These are phyloP conservation scores for Pythium dissotocum DNA, from an alignment of 352 stramenopile genomes.

Conservation along the genomic window DNA sequence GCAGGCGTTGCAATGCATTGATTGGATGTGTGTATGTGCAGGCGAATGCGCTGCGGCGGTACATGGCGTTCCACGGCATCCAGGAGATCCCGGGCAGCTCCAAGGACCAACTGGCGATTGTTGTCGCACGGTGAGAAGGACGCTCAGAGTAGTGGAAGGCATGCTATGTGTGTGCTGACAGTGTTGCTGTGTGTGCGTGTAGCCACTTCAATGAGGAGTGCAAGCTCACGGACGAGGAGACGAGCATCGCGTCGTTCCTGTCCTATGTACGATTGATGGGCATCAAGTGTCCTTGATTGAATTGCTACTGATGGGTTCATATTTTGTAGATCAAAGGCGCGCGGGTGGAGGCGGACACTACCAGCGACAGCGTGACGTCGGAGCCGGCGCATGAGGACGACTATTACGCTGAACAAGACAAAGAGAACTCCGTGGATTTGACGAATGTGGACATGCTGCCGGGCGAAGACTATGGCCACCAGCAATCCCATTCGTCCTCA, in stretches of 20 bases:
- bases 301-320: not conserved
- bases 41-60: conserved; percentile 61
- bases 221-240: conserved; percentile 57
- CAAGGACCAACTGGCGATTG: conserved; percentile 54
- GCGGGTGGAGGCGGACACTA: conserved; percentile 6
- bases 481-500: not conserved
- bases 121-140: conserved; percentile 53
- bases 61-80: conserved; percentile 66
- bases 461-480: not conserved
- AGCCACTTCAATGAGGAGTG: conserved; percentile 76
- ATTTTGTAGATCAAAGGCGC: conserved; percentile 25
- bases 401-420: conserved; percentile 14
- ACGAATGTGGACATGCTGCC: conserved; percentile 8
- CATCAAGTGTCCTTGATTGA: not conserved
- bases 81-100: conserved; percentile 50
- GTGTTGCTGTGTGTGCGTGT: conserved; percentile 16
- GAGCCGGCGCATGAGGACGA: conserved; percentile 20
- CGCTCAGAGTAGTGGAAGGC: not conserved
- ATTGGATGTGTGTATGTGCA: conserved; percentile 5
- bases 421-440: conserved; percentile 35
- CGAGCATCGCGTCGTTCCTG: conserved; percentile 67
- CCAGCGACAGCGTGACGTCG: conserved; percentile 10
- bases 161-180: not conserved
- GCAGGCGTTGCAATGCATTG: not conserved
- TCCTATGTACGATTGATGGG: conserved; percentile 46